Evolutionary conservation across 352 stramenopile genomes (phyloP), one percentile per base, ranked within the genome.

Genomic region (Phytophthora pisi): DNA sequence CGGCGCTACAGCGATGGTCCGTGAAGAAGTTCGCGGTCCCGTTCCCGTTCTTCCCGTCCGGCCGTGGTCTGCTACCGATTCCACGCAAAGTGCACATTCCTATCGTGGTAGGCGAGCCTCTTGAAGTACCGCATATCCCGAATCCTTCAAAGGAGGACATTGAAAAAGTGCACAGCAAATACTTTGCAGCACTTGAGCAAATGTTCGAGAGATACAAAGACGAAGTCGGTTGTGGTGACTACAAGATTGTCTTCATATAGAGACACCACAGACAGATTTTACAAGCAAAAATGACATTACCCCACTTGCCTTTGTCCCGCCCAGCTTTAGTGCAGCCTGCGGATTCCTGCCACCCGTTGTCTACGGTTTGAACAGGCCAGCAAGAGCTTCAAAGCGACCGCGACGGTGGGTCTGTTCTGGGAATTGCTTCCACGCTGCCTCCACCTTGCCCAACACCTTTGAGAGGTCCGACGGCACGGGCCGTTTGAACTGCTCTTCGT

Each of bases 201-300:
- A 75, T 92, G 51, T 91, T 92, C 36, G 43, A 80, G 26, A 78
- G 77, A 51, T 77, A 91, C 81, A 92, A 92, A 73, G 67, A 83
- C 28, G 74, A 82, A 43, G 85, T 81, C 5, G 84, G 82, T 4
- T 92, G 80, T 64, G 34, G 23, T 2, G 80, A 90, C 72, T 90
- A 86, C 68, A 71, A 81, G 54, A 61, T 92, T 24, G 70, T 88
- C 28, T 76, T 88, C 28, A 75, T 89, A 18, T 59, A 38, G 31
- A 38, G 4, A 8, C 13, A 38, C 31, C 9, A 38, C 31, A 4
- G 31, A 4, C 26, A 30, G 8, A 38, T 7, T 30, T 30, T 38
- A 38, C 8, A 38, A 15, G 31, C 40, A 61, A 54, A 64, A 66
- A 51, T 57, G 45, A 9, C 23, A 55, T 59, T 62, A 49, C 50